phyloP scores from a whole-genome alignment of 1,284 basidiomycete species.

The Cystobasidium slooffiae region DNA sequence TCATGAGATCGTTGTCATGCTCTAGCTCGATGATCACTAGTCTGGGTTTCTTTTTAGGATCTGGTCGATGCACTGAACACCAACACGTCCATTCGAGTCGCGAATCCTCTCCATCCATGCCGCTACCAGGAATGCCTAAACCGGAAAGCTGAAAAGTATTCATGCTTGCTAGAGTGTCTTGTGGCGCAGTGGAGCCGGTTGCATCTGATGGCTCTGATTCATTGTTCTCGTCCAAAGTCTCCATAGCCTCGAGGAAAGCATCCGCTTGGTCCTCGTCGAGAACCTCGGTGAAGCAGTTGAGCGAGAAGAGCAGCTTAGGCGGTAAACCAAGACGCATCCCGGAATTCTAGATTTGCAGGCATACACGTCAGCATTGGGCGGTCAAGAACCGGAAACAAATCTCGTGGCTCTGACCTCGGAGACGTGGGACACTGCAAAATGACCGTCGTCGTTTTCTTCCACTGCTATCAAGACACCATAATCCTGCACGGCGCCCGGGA shows the following conservation, averaged over 20 bases:
- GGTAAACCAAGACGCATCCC: constrained; percentile 73
- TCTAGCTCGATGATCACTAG: constrained; percentile 81
- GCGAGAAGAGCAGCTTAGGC: constrained; percentile 74
- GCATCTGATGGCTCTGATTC: constrained; percentile 42
- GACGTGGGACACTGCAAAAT: constrained; percentile 73
- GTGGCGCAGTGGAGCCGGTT: not conserved
- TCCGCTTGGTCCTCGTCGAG: constrained; percentile 73
- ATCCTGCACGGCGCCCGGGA: constrained; percentile 81
- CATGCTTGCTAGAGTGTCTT: constrained; percentile 28
- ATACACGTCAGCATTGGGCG: not conserved
- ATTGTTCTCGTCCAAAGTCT: constrained; percentile 49
- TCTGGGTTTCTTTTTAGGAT: constrained; percentile 53
- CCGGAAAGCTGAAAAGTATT: constrained; percentile 52
- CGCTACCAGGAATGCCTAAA: constrained; percentile 48
- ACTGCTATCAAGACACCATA: constrained; percentile 82
- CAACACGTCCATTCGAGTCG: constrained; percentile 72
- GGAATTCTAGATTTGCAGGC: constrained; percentile 62
- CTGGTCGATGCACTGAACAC: constrained; percentile 76
- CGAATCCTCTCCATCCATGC: constrained; percentile 38
- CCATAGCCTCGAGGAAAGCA: constrained; percentile 67
- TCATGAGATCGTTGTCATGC: constrained; percentile 71
- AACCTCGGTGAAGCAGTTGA: constrained; percentile 76
- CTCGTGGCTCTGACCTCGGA: constrained; percentile 68
- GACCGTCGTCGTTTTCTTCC: constrained; percentile 68
- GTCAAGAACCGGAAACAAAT: too few species aligned